Evolutionary conservation across 2,329 filamentous ascomycete genomes (phyloP).

Genomic region (Lecanosticta acicola): DNA sequence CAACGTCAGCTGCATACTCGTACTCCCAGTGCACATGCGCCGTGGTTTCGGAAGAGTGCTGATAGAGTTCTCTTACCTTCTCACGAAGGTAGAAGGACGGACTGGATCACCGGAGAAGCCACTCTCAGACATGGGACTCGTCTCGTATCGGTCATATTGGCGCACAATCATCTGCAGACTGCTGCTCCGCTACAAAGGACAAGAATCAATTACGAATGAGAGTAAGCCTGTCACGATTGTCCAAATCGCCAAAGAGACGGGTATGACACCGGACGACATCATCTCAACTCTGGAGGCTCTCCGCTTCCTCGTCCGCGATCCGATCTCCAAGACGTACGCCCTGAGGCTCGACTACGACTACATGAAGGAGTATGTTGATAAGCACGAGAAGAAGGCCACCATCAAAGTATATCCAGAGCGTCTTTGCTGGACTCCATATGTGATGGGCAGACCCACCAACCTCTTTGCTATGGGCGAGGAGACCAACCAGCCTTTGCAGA

Average conservation of each 20-base stretch:
- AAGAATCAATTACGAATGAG: slow-evolving; percentile 20
- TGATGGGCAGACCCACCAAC: slow-evolving; percentile 68
- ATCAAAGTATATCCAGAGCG: slow-evolving; percentile 74
- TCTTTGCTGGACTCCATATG: slow-evolving; percentile 91
- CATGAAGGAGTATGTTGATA: slow-evolving; percentile 79
- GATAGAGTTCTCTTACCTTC: slow-evolving; percentile 96
- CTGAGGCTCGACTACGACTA: slow-evolving; percentile 80
- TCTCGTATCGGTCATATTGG: slow-evolving; percentile 98
- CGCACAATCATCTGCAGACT: slow-evolving; percentile 81
- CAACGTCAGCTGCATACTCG: slow-evolving; percentile 95
- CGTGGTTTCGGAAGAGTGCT: slow-evolving; percentile 95
- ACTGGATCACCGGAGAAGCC: slow-evolving; percentile 96
- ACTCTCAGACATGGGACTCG: slow-evolving; percentile 92
- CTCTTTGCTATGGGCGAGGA: slow-evolving; percentile 35
- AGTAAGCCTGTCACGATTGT: slow-evolving; percentile 44
- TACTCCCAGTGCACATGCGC: slow-evolving; percentile 90
- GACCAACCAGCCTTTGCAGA: slow-evolving; percentile 53
- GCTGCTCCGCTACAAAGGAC: slow-evolving; percentile 57
- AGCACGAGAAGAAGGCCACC: slow-evolving; percentile 84
- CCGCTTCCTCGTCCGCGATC: slow-evolving; percentile 82
- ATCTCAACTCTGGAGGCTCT: slow-evolving; percentile 88
- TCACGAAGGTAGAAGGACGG: slow-evolving; percentile 87
- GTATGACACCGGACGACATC: slow-evolving; percentile 94
- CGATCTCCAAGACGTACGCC: slow-evolving; percentile 80
- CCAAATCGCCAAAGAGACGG: slow-evolving; percentile 78